These are phyloP conservation scores for Ramicandelaber brevisporus DNA, from an alignment of 192 early-diverging fungal species.

Conservation along the genomic window DNA sequence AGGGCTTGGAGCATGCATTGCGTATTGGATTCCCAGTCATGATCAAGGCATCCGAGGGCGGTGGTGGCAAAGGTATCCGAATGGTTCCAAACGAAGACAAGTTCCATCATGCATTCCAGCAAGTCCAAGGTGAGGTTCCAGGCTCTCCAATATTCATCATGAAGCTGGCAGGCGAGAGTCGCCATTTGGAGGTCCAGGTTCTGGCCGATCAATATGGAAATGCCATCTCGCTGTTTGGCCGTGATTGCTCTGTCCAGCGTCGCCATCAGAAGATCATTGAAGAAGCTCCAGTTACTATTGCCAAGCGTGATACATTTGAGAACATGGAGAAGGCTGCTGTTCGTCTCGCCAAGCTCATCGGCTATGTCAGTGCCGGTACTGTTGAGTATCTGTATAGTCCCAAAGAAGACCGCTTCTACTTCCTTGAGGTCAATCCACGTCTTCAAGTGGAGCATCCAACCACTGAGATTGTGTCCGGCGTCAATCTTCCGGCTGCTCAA, in stretches of 20 bases:
- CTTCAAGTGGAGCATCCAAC: slow-evolving; percentile 98
- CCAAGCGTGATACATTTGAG: slow-evolving; percentile 48
- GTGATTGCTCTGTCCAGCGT: slow-evolving; percentile 95
- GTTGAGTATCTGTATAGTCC: slow-evolving; percentile 92
- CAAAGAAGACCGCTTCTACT: slow-evolving; percentile 68
- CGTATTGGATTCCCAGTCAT: slow-evolving; percentile 92
- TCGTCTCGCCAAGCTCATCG: slow-evolving; percentile 73
- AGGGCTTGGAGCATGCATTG: slow-evolving; percentile 61
- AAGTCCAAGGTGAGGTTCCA: slow-evolving; percentile 83
- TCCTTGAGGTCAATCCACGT: slow-evolving; percentile 92
- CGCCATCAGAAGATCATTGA: slow-evolving; percentile 99
- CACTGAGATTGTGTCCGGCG: slow-evolving; percentile 96
- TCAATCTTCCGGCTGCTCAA: slow-evolving; percentile 93
- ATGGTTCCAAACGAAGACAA: slow-evolving; percentile 50
- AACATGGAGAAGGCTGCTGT: slow-evolving; percentile 96
- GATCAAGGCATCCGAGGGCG: slow-evolving; percentile 98
- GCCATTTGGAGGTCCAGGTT: slow-evolving; percentile 92
- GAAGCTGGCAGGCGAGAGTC: slow-evolving; percentile 82
- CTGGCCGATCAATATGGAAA: slow-evolving; percentile 93
- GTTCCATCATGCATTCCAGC: slow-evolving; percentile 56
- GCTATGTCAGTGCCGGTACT: slow-evolving; percentile 86
- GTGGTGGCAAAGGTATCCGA: slow-evolving; percentile 97
- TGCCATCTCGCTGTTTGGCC: slow-evolving; percentile 92
- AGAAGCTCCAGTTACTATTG: slow-evolving; percentile 82
- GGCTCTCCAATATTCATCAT: slow-evolving; percentile 97